Evolutionary conservation across 352 stramenopile species (phyloP), one percentile per base, ranked within the genome.

Genomic region (Chloridella minuta): DNA sequence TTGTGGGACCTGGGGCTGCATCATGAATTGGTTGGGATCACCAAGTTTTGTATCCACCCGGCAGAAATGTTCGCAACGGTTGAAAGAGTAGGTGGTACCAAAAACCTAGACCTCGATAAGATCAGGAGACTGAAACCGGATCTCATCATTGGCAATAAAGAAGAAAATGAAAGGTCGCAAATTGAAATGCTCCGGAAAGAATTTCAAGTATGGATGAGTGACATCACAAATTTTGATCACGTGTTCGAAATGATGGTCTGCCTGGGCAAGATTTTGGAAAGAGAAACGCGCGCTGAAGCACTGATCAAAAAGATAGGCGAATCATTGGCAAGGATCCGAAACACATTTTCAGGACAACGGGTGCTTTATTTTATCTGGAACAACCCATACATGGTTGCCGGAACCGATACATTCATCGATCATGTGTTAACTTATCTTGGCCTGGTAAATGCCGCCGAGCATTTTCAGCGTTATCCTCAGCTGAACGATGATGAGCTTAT

Each of bases 341-440:
- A 66, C 40, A 66, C 40, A n/a, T 66, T 66, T 66, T n/a, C 10
- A 66, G 10, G n/a, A 18, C 40, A 66, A n/a, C 10, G n/a, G n/a
- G 40, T 66, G n/a, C 40, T 66, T 66, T 66, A 66, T 66, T 66
- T 66, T 66, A 66, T 66, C n/a, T 66, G 40, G 40, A 66, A 66
- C n/a, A 66, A 66, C 10, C 40, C 40, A 66, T 66, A 66, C 40
- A 66, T 66, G 40, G 40, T 10, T n/a, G 40, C 40, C 40, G 40
- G 10, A 18, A 18, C 40, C n/a, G 10, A 66, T 18, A 66, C 40
- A 10, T 66, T 66, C n/a, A 66, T 66, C 40, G 40, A 66, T 66
- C n/a, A 66, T 66, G 40, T 66, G 10, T n/a, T 66, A 18, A 10
- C 10, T 18, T n/a, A 66, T 66, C n/a, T 66, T 10, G 40, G 40